phyloP scores from a whole-genome alignment of 352 stramenopile genomes.

The Phytophthora niederhauseri region DNA sequence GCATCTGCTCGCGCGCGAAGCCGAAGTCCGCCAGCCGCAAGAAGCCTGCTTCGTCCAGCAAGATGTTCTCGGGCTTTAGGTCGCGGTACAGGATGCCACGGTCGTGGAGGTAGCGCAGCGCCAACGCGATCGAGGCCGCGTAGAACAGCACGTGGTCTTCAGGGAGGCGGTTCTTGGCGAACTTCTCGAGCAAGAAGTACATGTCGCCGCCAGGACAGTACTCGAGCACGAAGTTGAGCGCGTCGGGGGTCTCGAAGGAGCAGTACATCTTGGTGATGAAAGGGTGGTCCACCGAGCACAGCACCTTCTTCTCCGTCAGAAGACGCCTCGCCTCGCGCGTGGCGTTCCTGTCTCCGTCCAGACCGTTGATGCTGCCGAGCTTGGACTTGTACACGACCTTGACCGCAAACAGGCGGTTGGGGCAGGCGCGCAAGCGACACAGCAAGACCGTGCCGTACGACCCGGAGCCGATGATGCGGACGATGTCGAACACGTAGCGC shows the following conservation, averaged over 20 bases:
- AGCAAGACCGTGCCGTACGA: conserved; percentile 81
- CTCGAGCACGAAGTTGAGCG: conserved; percentile 98
- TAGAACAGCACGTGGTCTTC: conserved; percentile 96
- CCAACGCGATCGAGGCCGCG: conserved; percentile 95
- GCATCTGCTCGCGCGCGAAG: conserved; percentile 67
- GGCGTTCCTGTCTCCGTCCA: conserved; percentile 35
- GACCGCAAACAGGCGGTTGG: conserved; percentile 63
- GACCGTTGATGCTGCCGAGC: conserved; percentile 37
- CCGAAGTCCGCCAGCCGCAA: conserved; percentile 85
- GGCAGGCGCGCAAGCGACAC: conserved; percentile 50
- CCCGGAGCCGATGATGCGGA: conserved; percentile 73
- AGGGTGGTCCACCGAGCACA: conserved; percentile 94
- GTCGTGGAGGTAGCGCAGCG: conserved; percentile 91
- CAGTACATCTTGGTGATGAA: conserved; percentile 98
- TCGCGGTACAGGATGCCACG: conserved; percentile 88
- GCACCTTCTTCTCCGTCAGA: conserved; percentile 97
- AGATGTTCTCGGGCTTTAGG: conserved; percentile 93
- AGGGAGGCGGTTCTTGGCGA: conserved; percentile 92
- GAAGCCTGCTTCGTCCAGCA: conserved; percentile 92
- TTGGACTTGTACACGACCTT: conserved; percentile 85
- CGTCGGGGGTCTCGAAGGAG: conserved; percentile 92
- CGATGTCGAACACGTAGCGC: conserved; percentile 70
- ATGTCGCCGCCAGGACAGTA: conserved; percentile 98
- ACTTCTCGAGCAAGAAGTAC: conserved; percentile 94
- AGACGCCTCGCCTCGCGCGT: conserved; percentile 71